Evolutionary conservation across 805 yeast genomes (phyloP), one percentile per base, ranked within the genome.

Genomic region (Ogataea allantospora): DNA sequence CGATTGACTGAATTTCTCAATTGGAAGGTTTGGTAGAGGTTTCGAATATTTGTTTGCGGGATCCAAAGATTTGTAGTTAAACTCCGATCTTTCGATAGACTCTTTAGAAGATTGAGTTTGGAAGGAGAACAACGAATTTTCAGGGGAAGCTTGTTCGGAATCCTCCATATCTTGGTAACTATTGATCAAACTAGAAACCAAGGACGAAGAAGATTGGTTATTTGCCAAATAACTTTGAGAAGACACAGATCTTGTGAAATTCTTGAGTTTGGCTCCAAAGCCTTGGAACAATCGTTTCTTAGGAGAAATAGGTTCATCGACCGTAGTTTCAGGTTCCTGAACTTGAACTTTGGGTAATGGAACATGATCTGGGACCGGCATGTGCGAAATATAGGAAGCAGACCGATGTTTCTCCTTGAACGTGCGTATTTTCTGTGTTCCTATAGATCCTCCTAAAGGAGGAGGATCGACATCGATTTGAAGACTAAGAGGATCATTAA

Each of bases 11-110:
- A 55, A 24, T 1, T 35, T 21, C 34, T 51, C 54, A 5, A 53
- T 50, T 2, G 63, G 60, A 13, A 51, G 31, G 10, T 47, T 34
- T 10, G 58, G 57, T 7, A 50, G 37, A n/a, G 50, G 46, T 14
- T 40, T 50, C 17, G 36, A 35, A 12, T 31, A 27, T n/a, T 17
- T 11, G 6, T 7, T 13, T 6, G 14, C 24, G 5, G 30, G 19
- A 19, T 29, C 39, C 13, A 27, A 21, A 7, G 39, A 18, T 18
- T 16, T 9, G 8, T 34, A 31, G 3, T 33, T 22, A 8, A 18
- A 22, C 7, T 30, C 22, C 4, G 24, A 26, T 7, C 27, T 15
- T 18, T 27, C 14, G 7, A 28, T 19, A 11, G 35, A 38, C 6
- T 22, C 29, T 22, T 22, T 22, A 15, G 33, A 32, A 11, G 41